phyloP scores from a whole-genome alignment of 768 basidiomycete genomes.

The Hypholoma sublateritium region DNA sequence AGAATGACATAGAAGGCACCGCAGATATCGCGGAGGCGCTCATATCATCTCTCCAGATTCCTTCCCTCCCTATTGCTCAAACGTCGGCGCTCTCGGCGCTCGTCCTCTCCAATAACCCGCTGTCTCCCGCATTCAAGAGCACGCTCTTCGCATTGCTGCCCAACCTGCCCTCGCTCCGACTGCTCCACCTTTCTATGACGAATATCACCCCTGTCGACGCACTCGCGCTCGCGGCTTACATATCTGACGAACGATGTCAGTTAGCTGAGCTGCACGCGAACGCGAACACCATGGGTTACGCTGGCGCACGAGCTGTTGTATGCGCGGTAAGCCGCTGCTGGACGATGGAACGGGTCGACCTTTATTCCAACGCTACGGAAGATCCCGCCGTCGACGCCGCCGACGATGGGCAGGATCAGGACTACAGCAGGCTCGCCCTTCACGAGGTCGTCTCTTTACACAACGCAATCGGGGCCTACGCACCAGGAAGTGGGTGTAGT shows the following conservation, averaged over 20 bases:
- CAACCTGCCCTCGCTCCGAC: constrained; percentile 6
- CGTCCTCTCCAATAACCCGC: constrained; percentile 15
- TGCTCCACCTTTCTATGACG: constrained; percentile 12
- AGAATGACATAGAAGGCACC: constrained; percentile 18
- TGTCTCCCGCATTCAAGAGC: constrained; percentile 16
- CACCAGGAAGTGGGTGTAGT: constrained; percentile 5
- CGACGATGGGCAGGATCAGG: background rate
- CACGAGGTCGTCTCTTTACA: background rate
- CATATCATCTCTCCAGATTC: constrained; percentile 5
- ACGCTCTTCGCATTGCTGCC: constrained; percentile 12
- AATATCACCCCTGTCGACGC: constrained; percentile 11
- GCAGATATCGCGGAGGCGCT: constrained; percentile 11
- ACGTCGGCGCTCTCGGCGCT: constrained; percentile 5
- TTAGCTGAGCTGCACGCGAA: constrained; percentile 14
- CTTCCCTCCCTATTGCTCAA: background rate
- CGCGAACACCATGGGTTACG: constrained; percentile 16
- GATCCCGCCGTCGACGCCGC: background rate
- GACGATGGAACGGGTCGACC: constrained; percentile 16
- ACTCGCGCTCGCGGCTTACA: constrained; percentile 5
- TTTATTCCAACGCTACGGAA: constrained; percentile 12
- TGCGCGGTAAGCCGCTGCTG: constrained; percentile 12
- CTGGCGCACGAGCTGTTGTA: constrained; percentile 11
- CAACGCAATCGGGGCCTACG: background rate
- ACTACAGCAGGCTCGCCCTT: too few relatives aligned
- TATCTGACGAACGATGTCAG: constrained; percentile 11